A percentile compares a stretch with the other conserved stretches of the same genome.
Evolutionary conservation across 176 grass and related monocot genomes (phyloP).

Genomic region (Oryza meyeriana): DNA sequence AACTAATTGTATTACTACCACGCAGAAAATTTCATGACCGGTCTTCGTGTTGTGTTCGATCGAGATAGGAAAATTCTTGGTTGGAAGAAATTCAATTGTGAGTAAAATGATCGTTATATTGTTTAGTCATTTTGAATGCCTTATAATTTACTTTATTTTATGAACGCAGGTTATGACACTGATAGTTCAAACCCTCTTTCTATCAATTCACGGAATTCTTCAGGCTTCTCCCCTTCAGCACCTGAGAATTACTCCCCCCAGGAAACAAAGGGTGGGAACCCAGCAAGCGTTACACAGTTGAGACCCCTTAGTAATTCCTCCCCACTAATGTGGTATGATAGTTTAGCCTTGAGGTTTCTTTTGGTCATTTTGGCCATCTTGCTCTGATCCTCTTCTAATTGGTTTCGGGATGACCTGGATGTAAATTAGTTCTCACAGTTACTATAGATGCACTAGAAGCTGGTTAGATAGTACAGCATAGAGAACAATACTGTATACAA

Average conservation of each 20-base stretch:
- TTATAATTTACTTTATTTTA: neutral
- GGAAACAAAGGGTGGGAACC: slow-evolving; percentile 47
- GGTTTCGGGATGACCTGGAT: neutral
- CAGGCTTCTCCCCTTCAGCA: slow-evolving; percentile 28
- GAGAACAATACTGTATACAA: slow-evolving; percentile 3
- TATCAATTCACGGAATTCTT: slow-evolving; percentile 49
- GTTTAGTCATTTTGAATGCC: neutral
- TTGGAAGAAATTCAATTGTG: slow-evolving; percentile 86
- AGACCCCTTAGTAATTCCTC: slow-evolving; percentile 44
- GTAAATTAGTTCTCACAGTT: slow-evolving; percentile 16
- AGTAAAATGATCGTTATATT: neutral
- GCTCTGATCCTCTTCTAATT: slow-evolving; percentile 20
- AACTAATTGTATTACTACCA: neutral
- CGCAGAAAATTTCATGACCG: slow-evolving; percentile 92
- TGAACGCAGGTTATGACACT: slow-evolving; percentile 51
- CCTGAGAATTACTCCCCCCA: slow-evolving; percentile 56
- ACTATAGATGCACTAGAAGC: slow-evolving; percentile 25
- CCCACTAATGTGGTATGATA: neutral
- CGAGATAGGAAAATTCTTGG: slow-evolving; percentile 70
- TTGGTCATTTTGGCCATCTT: slow-evolving; percentile 27
- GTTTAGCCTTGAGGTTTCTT: slow-evolving; percentile 33
- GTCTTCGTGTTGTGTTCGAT: slow-evolving; percentile 71
- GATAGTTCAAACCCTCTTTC: slow-evolving; percentile 57
- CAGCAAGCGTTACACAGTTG: slow-evolving; percentile 38
- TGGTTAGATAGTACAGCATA: slow-evolving; percentile 30